These are phyloP conservation scores for Amaranthus hypochondriacus DNA, from an alignment of 148 eudicot genomes.

Conservation along the genomic window DNA sequence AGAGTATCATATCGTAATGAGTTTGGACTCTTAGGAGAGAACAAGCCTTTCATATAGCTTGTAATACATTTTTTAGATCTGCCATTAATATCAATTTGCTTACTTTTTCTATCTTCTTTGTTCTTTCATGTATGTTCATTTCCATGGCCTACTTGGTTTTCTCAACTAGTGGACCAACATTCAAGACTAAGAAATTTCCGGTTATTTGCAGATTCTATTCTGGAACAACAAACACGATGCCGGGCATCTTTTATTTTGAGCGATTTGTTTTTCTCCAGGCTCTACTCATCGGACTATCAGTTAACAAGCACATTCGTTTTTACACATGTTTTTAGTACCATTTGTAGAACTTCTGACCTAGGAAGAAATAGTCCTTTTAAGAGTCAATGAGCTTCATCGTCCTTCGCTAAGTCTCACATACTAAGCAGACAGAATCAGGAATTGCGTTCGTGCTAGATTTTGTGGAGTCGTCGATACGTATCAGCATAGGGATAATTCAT, in stretches of 20 bases:
- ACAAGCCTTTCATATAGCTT: neutral
- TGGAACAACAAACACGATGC: slow-evolving; percentile 1
- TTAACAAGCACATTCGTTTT: neutral
- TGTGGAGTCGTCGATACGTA: neutral
- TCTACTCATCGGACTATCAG: neutral
- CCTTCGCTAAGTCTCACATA: neutral
- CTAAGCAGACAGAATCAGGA: neutral
- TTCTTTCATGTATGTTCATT: too few species aligned
- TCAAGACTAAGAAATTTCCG: neutral
- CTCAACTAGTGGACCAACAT: neutral
- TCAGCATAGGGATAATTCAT: neutral
- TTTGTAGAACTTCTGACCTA: neutral
- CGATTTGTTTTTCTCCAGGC: neutral
- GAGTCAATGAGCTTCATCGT: too few species aligned
- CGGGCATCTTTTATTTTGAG: neutral
- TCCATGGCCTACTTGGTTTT: too few species aligned
- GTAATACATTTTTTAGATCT: neutral
- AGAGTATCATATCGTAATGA: too few species aligned
- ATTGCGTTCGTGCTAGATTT: neutral
- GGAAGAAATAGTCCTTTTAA: neutral
- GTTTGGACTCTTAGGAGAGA: too few species aligned
- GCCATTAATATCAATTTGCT: too few species aligned
- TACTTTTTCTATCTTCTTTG: too few species aligned
- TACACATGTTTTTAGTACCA: neutral
- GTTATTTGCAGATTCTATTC: neutral